Evolutionary conservation across 1,139 yeast genomes (phyloP), one percentile per base, ranked within the genome.

Genomic region (Pichia norvegensis): DNA sequence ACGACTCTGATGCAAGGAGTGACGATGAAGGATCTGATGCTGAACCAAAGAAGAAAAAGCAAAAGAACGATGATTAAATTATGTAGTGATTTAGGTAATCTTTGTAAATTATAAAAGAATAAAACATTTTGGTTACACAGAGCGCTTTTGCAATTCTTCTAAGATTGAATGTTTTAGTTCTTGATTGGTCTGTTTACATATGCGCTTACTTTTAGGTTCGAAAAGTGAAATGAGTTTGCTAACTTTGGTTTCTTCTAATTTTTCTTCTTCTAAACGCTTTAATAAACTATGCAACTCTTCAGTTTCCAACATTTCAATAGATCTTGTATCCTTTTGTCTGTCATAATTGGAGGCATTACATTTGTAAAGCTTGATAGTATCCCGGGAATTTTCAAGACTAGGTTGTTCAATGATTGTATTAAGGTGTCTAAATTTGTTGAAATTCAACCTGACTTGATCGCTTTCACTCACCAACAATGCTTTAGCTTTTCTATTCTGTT

Each of bases 1-100:
- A 73, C 57, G 95, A 87, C 60, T 84, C 92, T 9, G 87, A 85
- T 54, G 92, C 73, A 5, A 68, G 64, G 27, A 70, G 68, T 38
- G 73, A 61, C 13, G 70, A 64, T 5, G 69, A 58, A 1, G 49
- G 25, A 29, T 41, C 22, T 9, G 38, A 36, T 14, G 41, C 42
- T n/a, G 46, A 41, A 77, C 68, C 69, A 46, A 81, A 73, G 21
- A 59, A 55, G 45, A 63, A 62, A n/a, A 49, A 57, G 46, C 54
- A 73, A 62, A 68, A 57, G 39, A 48, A 51, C 13, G 51, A 42
- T 13, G 44, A 46, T 41, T 37, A 16, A 29, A 7, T 19, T 14
- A 4, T 13, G 11, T 33, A n/a, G n/a, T 33, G 14, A 35, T 8
- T 9, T 33, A 16, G 36, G 23, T 19, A 20, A 19, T 35, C 37